Evolutionary conservation across 768 basidiomycete species (phyloP).

Genomic region (Candolleomyces aberdarensis): DNA sequence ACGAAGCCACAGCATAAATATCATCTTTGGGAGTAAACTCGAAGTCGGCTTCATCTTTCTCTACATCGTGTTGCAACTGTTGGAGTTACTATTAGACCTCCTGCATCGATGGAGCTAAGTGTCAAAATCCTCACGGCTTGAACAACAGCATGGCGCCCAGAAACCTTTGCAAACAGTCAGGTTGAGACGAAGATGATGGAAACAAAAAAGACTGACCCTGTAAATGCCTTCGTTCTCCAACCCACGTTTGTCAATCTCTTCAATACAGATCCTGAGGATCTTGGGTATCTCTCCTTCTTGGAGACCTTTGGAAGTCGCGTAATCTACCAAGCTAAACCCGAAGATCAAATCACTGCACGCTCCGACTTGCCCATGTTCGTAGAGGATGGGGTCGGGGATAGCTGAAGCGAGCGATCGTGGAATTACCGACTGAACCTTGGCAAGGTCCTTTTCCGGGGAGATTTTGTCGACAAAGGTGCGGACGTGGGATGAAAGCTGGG

Average conservation of each 20-base stretch:
- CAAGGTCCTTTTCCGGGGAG: conserved; percentile 66
- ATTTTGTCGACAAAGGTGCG: conserved; percentile 62
- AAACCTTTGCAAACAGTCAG: conserved; percentile 47
- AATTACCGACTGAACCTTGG: conserved; percentile 51
- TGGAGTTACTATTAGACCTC: background rate
- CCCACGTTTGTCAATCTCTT: conserved; percentile 79
- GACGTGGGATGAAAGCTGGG: conserved; percentile 67
- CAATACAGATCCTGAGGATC: conserved; percentile 76
- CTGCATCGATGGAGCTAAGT: too few relatives aligned
- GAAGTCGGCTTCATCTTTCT: conserved; percentile 77
- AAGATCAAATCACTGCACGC: conserved; percentile 88
- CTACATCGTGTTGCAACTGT: conserved; percentile 83
- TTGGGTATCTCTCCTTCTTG: conserved; percentile 74
- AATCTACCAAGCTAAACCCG: conserved; percentile 84
- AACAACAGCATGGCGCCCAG: conserved; percentile 81
- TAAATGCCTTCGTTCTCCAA: conserved; percentile 80
- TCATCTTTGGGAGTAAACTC: conserved; percentile 76
- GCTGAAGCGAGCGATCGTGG: conserved; percentile 61
- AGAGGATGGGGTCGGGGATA: conserved; percentile 69
- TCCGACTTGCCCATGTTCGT: conserved; percentile 77
- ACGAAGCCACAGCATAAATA: conserved; percentile 76
- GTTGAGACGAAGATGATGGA: conserved; percentile 1
- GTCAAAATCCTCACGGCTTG: conserved; percentile 55
- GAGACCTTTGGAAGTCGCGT: conserved; percentile 76
- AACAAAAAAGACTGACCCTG: conserved; percentile 32